Evolutionary conservation across 495 filamentous ascomycete species (phyloP), one percentile per base, ranked within the genome.

Genomic region (Neurospora hispaniola): DNA sequence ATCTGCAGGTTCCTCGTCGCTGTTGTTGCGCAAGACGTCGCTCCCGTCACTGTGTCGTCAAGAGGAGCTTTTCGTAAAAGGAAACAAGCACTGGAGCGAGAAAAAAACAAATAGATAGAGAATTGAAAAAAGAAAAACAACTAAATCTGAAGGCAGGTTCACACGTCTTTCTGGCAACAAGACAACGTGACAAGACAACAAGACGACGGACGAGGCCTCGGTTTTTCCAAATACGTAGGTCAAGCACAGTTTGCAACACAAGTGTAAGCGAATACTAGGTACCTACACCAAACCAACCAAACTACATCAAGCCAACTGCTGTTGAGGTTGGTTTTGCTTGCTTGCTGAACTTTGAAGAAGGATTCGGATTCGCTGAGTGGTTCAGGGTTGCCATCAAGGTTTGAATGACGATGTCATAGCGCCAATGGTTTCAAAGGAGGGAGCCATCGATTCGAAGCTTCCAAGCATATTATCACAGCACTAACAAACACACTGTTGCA

Each of bases 351-450:
- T 39, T 39, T 39, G 39, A 8, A 39, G 39, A 8, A 39, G 39
- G 39, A 39, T 39, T 39, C 39, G 39, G 39, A 66, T 66, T 66
- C 54, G 54, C 27, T 9, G 14, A 35, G 27, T 35, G 54, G 27
- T 62, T 62, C 54, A 62, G 27, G 54, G 54, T 62, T 62, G 54
- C 54, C 54, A 62, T 62, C 54, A 62, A 62, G 54, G 54, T 62
- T 62, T 35, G 54, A 38, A 73, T 73, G 73, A 75, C 71, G 73
- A 75, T 77, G 70, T 75, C 72, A 73, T 75, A 69, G 70, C 54
- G 54, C 27, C 54, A 35, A 59, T 62, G 27, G 12, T 62, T 35
- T 35, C 20, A 59, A 59, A 27, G 48, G 20, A 23, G 20, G 5
- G 35, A 6, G 35, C 48, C 46, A 54, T 38, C 6, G 35, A 39